Evolutionary conservation across 2,329 filamentous ascomycete genomes (phyloP).

Genomic region (Drechslerella dactyloides): DNA sequence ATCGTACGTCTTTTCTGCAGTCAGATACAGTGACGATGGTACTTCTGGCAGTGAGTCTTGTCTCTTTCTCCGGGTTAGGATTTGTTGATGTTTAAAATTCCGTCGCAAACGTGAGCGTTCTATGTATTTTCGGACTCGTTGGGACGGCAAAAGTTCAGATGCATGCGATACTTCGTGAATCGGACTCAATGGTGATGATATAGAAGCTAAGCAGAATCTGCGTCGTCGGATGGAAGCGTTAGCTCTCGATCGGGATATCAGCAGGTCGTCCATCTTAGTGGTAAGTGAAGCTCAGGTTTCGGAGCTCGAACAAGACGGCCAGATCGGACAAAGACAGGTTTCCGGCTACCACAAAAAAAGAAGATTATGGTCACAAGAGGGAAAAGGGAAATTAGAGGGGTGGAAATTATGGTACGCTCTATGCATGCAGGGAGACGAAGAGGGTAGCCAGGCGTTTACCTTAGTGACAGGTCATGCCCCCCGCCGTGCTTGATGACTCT

Average conservation of each 20-base stretch:
- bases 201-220: slow-evolving; percentile 44
- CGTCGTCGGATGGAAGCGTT: slow-evolving; percentile 36
- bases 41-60: slow-evolving; percentile 21
- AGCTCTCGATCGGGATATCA: slow-evolving; percentile 23
- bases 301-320: slow-evolving; percentile 13
- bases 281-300: slow-evolving; percentile 15
- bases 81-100: slow-evolving; percentile 31
- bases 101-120: slow-evolving; percentile 34
- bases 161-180: slow-evolving; percentile 40
- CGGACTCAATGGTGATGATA: slow-evolving; percentile 38
- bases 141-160: slow-evolving; percentile 26
- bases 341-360: slow-evolving; percentile 18
- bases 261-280: slow-evolving; percentile 27
- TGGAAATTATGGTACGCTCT: slow-evolving; percentile 29
- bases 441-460: slow-evolving; percentile 50
- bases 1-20: slow-evolving; percentile 37
- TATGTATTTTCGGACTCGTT: slow-evolving; percentile 29
- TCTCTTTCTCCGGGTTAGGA: slow-evolving; percentile 22
- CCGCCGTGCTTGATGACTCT: slow-evolving; percentile 43
- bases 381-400: slow-evolving; percentile 40
- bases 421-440: slow-evolving; percentile 51
- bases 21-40: slow-evolving; percentile 34
- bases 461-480: slow-evolving; percentile 46
- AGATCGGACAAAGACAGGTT: slow-evolving; percentile 8
- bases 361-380: slow-evolving; percentile 17